Conservation (phyloP, 805 yeast genomes). For the Brettanomyces naardenensis region DNA sequence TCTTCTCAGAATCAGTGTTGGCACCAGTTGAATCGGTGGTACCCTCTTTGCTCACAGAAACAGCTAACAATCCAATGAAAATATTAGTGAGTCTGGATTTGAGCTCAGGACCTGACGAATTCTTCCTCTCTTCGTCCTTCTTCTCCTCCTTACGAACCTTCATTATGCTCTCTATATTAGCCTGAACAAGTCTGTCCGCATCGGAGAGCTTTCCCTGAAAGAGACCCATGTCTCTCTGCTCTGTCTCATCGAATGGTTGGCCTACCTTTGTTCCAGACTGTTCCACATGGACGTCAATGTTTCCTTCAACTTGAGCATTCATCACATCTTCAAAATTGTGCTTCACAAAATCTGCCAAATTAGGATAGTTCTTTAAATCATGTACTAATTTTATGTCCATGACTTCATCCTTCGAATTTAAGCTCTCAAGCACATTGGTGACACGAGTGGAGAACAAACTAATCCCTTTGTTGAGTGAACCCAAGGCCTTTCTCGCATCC, state of each 20-base stretch:
- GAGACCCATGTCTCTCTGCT: conserved; percentile 43
- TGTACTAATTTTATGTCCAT: conserved; percentile 58
- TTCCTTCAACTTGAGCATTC: conserved; percentile 69
- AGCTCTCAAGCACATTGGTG: conserved; percentile 30
- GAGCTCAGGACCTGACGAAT: conserved; percentile 2
- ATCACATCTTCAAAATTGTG: conserved; percentile 54
- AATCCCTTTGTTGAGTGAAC: conserved; percentile 29
- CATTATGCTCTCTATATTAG: conserved; percentile 75
- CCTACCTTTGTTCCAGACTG: conserved; percentile 35
- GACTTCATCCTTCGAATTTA: conserved; percentile 38
- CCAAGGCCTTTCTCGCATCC: conserved; percentile 26
- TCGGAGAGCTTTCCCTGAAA: conserved; percentile 73
- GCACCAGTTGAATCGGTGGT: conserved; percentile 6
- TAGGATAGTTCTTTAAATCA: conserved; percentile 50
- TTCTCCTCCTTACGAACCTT: conserved; percentile 31
- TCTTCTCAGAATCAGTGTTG: conserved; percentile 1
- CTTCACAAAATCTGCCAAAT: conserved; percentile 39
- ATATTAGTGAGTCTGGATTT: conserved; percentile 18
- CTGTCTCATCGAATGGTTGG: conserved; percentile 9
- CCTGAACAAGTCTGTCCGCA: conserved; percentile 83
- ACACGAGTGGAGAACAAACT: conserved; percentile 24
- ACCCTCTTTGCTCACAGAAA: conserved; percentile 17
- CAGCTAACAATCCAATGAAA: conserved; percentile 27
- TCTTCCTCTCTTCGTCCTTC: conserved; percentile 2
- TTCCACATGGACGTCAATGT: conserved; percentile 52